Base-by-base conservation (phyloP, 208 protist species). In the Leishmania mexicana region DNA sequence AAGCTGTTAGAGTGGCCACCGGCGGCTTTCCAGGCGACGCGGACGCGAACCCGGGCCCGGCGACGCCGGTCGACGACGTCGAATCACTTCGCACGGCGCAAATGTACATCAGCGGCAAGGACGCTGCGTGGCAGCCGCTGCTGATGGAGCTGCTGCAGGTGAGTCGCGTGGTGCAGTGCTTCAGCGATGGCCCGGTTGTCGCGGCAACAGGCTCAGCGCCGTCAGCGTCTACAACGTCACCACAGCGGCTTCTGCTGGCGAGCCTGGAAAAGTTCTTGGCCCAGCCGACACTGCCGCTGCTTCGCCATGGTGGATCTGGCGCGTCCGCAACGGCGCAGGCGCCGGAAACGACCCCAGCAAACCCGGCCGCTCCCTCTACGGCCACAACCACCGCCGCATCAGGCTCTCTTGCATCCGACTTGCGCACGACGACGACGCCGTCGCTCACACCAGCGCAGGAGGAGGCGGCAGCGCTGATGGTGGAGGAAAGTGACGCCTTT, bases 81-180 rank as follows among this genome's bases (percentile, higher is more conserved):
- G 81, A 88, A 76, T 72, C 87, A 60, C 79, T 90, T 38, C 67
- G 35, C 51, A 89, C 77, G 51, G 75, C 76, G 40, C 85, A 90
- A 76, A n/a, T 93, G 57, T 96, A 92, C 77, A 84, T 96, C 72
- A 83, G 90, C 3, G 93, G 93, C 40, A 96, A 94, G 81, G 89
- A 96, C 64, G 90, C 91, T 0, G 90, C 90, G 19, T 91, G 87
- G 84, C 93, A 96, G 81, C 93, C 93, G 35, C 80, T 96, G 60
- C 72, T 95, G 54, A 79, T 96, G 65, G 93, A 96, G 15, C 42
- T 88, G 7, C 79, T 94, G 49, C 68, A 81, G 73, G 81, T 95
- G 58, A 90, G 85, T 17, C 93, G 93, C 7, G 78, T 96, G 3
- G 80, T 96, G 47, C 93, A 96, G 86, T 96, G 93, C 81, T 95